phyloP scores from a whole-genome alignment of 306 rosid species.

The Spatholobus suberectus region DNA sequence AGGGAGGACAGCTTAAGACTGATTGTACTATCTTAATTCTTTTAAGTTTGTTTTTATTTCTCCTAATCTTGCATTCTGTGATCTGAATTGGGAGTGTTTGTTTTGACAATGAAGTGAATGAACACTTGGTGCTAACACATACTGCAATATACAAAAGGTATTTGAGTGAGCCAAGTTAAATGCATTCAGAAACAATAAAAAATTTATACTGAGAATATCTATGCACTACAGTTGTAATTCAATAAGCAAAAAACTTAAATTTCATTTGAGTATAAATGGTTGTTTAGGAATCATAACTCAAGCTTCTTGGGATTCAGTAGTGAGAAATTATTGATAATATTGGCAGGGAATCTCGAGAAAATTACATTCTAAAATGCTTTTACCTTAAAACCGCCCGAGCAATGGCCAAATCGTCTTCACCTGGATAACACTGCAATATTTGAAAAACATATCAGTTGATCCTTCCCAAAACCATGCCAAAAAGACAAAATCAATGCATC shows the following conservation, averaged over 20 bases:
- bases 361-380: slow-evolving; percentile 35
- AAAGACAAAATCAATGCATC: slow-evolving; percentile 16
- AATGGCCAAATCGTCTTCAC: slow-evolving; percentile 94
- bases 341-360: neutral
- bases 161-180: slow-evolving; percentile 14
- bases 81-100: slow-evolving; percentile 5
- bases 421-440: slow-evolving; percentile 86
- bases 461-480: slow-evolving; percentile 25
- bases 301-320: too few relatives aligned
- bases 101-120: neutral
- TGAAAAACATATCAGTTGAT: slow-evolving; percentile 47
- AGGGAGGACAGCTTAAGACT: slow-evolving; percentile 19
- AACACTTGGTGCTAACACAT: neutral
- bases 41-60: neutral
- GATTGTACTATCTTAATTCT: neutral
- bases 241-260: slow-evolving; percentile 7
- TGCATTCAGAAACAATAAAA: slow-evolving; percentile 11
- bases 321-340: too few relatives aligned
- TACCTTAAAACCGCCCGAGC: slow-evolving; percentile 90
- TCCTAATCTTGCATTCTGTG: neutral
- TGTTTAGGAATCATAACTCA: neutral
- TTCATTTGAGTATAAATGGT: neutral
- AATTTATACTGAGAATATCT: neutral
- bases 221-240: neutral
- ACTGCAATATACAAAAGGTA: neutral